These are phyloP conservation scores for Talaromyces ruber DNA, from an alignment of 495 filamentous ascomycete species.

Conservation along the genomic window DNA sequence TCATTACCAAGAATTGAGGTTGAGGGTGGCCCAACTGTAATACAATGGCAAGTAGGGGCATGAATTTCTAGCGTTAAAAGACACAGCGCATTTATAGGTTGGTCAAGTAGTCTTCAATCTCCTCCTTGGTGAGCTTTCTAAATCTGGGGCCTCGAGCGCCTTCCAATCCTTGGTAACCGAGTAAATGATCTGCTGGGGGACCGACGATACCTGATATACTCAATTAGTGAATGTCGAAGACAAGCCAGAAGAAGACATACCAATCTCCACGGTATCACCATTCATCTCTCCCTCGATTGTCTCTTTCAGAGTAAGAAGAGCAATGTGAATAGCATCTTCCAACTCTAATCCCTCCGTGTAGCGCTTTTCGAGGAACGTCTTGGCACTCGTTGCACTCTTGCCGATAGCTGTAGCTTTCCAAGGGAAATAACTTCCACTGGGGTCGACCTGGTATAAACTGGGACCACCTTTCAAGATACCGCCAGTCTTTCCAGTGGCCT, in stretches of 20 bases:
- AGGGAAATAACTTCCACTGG: conserved; percentile 92
- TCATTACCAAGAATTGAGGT: neutral
- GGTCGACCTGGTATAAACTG: conserved; percentile 97
- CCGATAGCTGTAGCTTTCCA: conserved; percentile 99
- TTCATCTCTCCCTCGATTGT: conserved; percentile 99
- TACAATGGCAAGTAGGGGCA: conserved; percentile 2
- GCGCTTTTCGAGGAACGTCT: conserved; percentile 98
- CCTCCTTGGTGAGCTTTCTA: conserved; percentile 90
- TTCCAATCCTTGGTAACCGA: conserved; percentile 89
- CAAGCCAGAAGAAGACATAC: conserved; percentile 37
- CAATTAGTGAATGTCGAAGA: conserved; percentile 4
- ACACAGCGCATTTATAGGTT: conserved; percentile 55
- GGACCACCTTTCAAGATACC: conserved; percentile 93
- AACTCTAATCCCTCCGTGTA: conserved; percentile 96
- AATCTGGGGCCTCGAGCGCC: conserved; percentile 86
- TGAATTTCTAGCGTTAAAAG: conserved; percentile 1
- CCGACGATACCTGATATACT: conserved; percentile 76
- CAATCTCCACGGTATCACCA: conserved; percentile 97
- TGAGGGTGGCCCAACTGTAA: neutral
- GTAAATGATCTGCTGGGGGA: conserved; percentile 81
- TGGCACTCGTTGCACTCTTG: conserved; percentile 95
- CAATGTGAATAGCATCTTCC: conserved; percentile 98
- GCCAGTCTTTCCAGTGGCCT: conserved; percentile 74
- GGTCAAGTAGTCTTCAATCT: conserved; percentile 98
- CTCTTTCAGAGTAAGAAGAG: conserved; percentile 94